These are phyloP conservation scores for Cystofilobasidium capitatum DNA, from an alignment of 768 basidiomycete species.

Conservation along the genomic window DNA sequence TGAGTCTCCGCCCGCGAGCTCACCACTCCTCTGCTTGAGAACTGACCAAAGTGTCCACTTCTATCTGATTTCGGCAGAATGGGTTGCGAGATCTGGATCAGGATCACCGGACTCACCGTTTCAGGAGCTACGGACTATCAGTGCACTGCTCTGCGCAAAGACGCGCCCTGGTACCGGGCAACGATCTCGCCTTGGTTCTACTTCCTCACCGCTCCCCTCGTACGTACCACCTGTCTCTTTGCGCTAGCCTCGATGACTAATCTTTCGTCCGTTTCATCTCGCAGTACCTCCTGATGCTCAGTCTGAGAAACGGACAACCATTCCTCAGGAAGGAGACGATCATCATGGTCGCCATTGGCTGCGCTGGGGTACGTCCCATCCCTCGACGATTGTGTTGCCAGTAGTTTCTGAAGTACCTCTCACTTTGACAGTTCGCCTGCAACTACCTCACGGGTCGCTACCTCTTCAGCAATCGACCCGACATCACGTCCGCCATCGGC, in stretches of 20 bases:
- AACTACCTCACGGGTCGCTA: constrained; percentile 58
- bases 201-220: not conserved
- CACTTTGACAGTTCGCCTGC: constrained; percentile 38
- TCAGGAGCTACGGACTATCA: constrained; percentile 51
- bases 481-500: constrained; percentile 61
- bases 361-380: constrained; percentile 58
- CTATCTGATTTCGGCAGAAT: constrained; percentile 40
- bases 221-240: not conserved
- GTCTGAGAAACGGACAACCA: constrained; percentile 41
- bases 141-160: constrained; percentile 51
- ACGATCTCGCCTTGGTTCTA: constrained; percentile 67
- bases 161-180: constrained; percentile 62
- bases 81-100: constrained; percentile 58
- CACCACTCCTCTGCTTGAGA: not conserved
- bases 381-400: not conserved
- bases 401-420: not conserved
- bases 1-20: not conserved
- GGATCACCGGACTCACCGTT: constrained; percentile 47
- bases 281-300: constrained; percentile 39
- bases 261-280: constrained; percentile 28
- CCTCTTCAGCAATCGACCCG: constrained; percentile 57
- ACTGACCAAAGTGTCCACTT: not conserved
- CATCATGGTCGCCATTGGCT: constrained; percentile 50
- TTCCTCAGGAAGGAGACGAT: constrained; percentile 39
- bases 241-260: not conserved